These are phyloP conservation scores for Macrophomina tecta DNA, from an alignment of 2,329 filamentous ascomycete species.

Conservation along the genomic window DNA sequence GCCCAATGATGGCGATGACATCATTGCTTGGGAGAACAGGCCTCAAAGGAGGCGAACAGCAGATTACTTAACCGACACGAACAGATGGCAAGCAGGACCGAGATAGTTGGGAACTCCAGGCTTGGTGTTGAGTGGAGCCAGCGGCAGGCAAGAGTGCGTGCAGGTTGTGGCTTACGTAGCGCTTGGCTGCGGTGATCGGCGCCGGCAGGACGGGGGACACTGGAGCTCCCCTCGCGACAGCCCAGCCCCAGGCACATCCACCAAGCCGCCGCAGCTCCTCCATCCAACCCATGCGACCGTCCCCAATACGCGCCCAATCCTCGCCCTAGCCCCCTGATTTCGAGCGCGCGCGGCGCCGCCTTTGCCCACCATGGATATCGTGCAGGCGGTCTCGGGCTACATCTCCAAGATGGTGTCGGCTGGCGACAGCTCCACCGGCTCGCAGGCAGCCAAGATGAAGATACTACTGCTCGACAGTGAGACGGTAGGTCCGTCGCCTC, in stretches of 20 bases:
- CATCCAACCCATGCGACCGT: background rate
- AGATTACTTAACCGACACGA: no score
- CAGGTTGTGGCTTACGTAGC: slow-evolving; percentile 19
- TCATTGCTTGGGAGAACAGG: no score
- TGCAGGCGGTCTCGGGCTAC: slow-evolving; percentile 91
- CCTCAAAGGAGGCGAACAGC: no score
- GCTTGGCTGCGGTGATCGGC: slow-evolving; percentile 23
- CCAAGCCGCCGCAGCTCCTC: background rate
- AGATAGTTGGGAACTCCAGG: no score
- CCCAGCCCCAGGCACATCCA: background rate
- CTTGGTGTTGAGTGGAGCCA: no score
- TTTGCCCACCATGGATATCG: slow-evolving; percentile 81
- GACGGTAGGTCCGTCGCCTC: slow-evolving; percentile 67
- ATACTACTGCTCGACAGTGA: slow-evolving; percentile 92
- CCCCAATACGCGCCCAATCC: background rate
- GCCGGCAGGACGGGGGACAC: slow-evolving; percentile 16
- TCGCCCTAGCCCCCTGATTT: background rate
- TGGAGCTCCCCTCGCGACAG: background rate
- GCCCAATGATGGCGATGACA: no score
- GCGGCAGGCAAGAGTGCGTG: no score
- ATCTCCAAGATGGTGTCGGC: slow-evolving; percentile 93
- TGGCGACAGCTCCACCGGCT: slow-evolving; percentile 72
- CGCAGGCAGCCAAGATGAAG: slow-evolving; percentile 92
- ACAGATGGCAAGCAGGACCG: background rate
- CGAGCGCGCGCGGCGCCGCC: background rate